These are phyloP conservation scores for Helotiales sp. DNA, from an alignment of 2,329 filamentous ascomycete genomes.

Conservation along the genomic window DNA sequence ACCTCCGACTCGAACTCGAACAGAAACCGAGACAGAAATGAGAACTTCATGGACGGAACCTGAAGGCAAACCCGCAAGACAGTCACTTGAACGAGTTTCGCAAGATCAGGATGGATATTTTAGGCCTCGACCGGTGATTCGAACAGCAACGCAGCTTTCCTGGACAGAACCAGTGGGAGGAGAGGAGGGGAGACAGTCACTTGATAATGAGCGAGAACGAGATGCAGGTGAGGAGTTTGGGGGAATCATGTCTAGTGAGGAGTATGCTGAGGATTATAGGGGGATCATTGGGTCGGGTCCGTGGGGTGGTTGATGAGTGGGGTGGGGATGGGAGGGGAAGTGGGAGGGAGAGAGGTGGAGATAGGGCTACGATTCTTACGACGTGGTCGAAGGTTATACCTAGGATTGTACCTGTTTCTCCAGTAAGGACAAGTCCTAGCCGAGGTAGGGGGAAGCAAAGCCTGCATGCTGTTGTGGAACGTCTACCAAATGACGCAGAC, in stretches of 20 bases:
- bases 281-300: conserved; percentile 12
- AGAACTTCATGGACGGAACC: neutral
- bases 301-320: neutral
- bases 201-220: neutral
- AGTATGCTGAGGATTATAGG: conserved; percentile 8
- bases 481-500: neutral
- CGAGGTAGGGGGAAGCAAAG: neutral
- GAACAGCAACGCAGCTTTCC: neutral
- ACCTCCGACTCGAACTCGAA: neutral
- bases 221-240: neutral
- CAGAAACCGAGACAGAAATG: too few relatives aligned
- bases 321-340: neutral
- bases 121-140: neutral
- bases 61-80: neutral
- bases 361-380: neutral
- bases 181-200: neutral
- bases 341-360: neutral
- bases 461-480: neutral
- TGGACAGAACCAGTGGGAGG: neutral
- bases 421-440: too few relatives aligned
- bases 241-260: conserved; percentile 1
- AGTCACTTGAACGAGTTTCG: neutral
- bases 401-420: neutral
- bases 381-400: neutral
- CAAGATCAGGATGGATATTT: too few relatives aligned